Evolutionary conservation across 352 stramenopile genomes (phyloP).

Genomic region (Globisporangium mamillatum): DNA sequence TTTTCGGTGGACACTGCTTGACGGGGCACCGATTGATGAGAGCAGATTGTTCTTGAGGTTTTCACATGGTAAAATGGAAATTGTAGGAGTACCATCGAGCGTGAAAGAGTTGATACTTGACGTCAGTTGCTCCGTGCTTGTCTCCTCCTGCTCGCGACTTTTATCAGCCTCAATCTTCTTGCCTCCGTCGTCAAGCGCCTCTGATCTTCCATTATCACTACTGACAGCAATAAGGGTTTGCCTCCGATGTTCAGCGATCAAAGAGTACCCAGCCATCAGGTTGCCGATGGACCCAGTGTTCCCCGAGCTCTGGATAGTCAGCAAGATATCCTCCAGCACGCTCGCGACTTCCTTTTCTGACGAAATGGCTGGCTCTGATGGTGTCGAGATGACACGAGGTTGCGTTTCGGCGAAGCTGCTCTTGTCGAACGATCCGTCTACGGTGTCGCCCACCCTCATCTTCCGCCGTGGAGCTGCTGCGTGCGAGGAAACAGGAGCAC

Average conservation of each 20-base stretch:
- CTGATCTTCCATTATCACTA: not conserved
- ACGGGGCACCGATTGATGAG: not conserved
- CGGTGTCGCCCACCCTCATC: not conserved
- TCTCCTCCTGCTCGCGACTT: constrained; percentile 33
- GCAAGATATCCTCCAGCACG: constrained; percentile 29
- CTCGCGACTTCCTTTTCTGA: constrained; percentile 22
- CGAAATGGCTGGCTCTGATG: not conserved
- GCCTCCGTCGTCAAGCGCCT: not conserved
- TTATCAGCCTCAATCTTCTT: constrained; percentile 13
- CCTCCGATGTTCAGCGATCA: constrained; percentile 9
- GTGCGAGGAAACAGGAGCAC: constrained; percentile 21
- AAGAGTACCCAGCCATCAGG: constrained; percentile 13
- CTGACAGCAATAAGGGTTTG: not conserved
- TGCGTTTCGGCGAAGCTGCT: not conserved
- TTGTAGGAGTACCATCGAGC: constrained; percentile 15
- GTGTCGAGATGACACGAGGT: not conserved
- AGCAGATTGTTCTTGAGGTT: constrained; percentile 7
- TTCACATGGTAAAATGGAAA: not conserved
- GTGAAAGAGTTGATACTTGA: constrained; percentile 52
- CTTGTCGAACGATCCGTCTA: not conserved
- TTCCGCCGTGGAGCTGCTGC: constrained; percentile 6
- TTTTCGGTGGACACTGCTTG: not conserved
- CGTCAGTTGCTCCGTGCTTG: constrained; percentile 43
- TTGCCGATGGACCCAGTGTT: not conserved
- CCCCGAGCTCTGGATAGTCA: constrained; percentile 21